Conservation (phyloP, 306 rosid genomes). For the Alnus glutinosa region DNA sequence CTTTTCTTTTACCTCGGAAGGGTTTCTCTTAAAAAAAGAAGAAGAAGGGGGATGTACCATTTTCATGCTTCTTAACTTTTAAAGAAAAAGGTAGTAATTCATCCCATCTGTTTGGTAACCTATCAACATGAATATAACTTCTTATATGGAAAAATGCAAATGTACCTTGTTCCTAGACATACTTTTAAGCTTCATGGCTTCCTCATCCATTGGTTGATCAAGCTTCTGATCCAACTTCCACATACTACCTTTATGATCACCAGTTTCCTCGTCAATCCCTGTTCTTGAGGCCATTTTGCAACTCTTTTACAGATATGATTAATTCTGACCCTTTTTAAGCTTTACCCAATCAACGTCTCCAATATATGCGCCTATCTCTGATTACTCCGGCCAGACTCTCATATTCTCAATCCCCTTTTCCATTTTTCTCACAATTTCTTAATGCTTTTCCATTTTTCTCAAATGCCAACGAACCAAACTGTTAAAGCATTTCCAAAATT, state of each 20-base stretch:
- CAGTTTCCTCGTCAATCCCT: constrained; percentile 54
- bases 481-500: no score
- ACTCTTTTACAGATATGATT: constrained; percentile 25
- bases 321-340: neutral
- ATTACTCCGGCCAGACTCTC: no score
- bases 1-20: no score
- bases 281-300: constrained; percentile 59
- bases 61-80: no score
- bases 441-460: neutral
- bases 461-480: constrained; percentile 4
- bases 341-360: no score
- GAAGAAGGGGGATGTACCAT: no score
- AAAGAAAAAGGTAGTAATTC: no score
- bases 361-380: no score
- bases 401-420: no score
- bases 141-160: neutral
- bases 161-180: constrained; percentile 8
- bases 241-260: constrained; percentile 14
- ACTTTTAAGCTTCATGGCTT: constrained; percentile 11
- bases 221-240: constrained; percentile 25
- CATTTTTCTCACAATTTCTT: neutral
- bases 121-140: neutral
- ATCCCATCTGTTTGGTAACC: no score
- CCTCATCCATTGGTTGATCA: constrained; percentile 31
- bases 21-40: no score